These are phyloP conservation scores for Geotrichum fermentans DNA, from an alignment of 1,139 yeast genomes.

Conservation along the genomic window DNA sequence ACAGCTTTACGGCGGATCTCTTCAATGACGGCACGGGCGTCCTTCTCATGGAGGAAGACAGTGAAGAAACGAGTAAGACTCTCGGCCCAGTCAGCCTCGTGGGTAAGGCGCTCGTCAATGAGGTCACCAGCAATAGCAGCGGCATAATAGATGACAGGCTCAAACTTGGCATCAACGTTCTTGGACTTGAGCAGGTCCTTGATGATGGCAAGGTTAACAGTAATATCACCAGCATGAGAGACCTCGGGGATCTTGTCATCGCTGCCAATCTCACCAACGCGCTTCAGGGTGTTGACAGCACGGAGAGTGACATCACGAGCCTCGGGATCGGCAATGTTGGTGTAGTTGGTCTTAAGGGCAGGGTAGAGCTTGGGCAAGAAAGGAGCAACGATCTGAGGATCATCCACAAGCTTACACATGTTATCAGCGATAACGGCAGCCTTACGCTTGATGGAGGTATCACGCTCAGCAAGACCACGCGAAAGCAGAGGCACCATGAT, in stretches of 20 bases:
- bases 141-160: slow-evolving; percentile 68
- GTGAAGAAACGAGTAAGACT: slow-evolving; percentile 91
- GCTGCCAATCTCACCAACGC: slow-evolving; percentile 95
- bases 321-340: slow-evolving; percentile 98
- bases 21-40: slow-evolving; percentile 86
- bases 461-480: slow-evolving; percentile 99
- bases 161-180: slow-evolving; percentile 66
- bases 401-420: slow-evolving; percentile 99
- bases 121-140: slow-evolving; percentile 98
- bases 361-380: slow-evolving; percentile 94
- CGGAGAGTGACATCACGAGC: slow-evolving; percentile 97
- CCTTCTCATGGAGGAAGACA: slow-evolving; percentile 88
- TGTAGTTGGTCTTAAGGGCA: slow-evolving; percentile 87
- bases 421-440: slow-evolving; percentile 98
- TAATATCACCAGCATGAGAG: slow-evolving; percentile 95
- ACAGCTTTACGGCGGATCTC: slow-evolving; percentile 93
- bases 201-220: slow-evolving; percentile 80
- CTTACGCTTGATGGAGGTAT: slow-evolving; percentile 98
- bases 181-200: slow-evolving; percentile 62
- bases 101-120: slow-evolving; percentile 95
- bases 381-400: slow-evolving; percentile 99
- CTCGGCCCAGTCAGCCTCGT: slow-evolving; percentile 85
- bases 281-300: slow-evolving; percentile 94
- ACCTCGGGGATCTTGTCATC: slow-evolving; percentile 91
- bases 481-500: slow-evolving; percentile 98